Base-by-base conservation (phyloP, 768 basidiomycete genomes). In the Rhodotorula diobovata region DNA sequence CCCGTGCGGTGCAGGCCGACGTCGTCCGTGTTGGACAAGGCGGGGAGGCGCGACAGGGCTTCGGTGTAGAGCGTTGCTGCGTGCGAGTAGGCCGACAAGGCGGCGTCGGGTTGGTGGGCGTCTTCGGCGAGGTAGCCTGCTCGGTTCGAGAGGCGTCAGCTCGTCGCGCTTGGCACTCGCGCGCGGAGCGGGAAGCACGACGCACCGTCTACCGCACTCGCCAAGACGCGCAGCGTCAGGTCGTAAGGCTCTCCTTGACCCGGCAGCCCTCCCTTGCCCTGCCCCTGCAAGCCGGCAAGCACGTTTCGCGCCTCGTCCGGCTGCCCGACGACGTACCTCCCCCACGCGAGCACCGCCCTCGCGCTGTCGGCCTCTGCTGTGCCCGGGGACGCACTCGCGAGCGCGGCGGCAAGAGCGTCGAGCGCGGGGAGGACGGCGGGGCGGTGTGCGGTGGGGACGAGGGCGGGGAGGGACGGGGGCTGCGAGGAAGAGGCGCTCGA, bases 1-100 rank as follows among this genome's bases (percentile, higher is more conserved):
- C 71, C 71, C 39, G 61, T 35, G 23, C 58, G 56, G 59, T 68
- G 67, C 37, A 72, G 54, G 25, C 43, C 54, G 55, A 67, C n/a
- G 41, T 72, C 71, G 28, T 57, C 64, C 10, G 23, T 46, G 32
- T 53, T 45, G 4, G 54, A 32, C 9, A n/a, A 14, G 18, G 35
- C 20, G 9, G 60, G 30, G 20, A 61, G 51, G 5, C 30, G 30
- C 23, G 55, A 60, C 11, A 68, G 35, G 12, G 64, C 57, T 10
- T 43, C 21, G 1, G 61, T 30, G 45, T 68, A 68, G 12, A 28
- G 16, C 35, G 46, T n/a, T 21, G 56, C 23, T 2, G 66, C 62
- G 11, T 45, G 11, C 32, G 21, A 32, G 55, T 72, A 72, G 5
- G 57, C 46, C 4, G 56, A 35, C 4, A 63, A 18, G 12, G 62